A percentile compares a stretch with the other conserved stretches of the same genome.
Evolutionary conservation across 306 rosid genomes (phyloP).

Genomic region (Dalbergia cultrata): DNA sequence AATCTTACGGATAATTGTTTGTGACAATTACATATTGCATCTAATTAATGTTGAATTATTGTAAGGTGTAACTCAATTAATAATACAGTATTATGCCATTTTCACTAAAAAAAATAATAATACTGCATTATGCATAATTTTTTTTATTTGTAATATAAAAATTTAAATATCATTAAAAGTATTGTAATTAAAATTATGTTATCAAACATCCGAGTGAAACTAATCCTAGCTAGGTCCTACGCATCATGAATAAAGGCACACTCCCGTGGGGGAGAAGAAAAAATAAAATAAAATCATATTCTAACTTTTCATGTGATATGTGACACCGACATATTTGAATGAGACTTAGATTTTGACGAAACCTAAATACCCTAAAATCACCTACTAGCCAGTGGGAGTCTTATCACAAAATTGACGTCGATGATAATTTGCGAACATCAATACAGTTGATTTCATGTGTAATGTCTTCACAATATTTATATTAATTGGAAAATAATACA

Average conservation of each 20-base stretch:
- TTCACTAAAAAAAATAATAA: not conserved
- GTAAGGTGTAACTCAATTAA: not conserved
- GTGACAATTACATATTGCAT: no score
- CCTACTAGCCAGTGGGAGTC: not conserved
- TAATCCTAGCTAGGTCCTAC: not conserved
- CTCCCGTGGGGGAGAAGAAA: not conserved
- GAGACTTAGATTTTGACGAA: not conserved
- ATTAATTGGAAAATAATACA: not conserved
- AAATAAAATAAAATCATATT: not conserved
- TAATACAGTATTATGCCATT: no score
- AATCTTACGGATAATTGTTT: no score
- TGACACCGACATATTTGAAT: slow-evolving; percentile 8
- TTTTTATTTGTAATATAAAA: not conserved
- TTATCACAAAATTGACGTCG: slow-evolving; percentile 22
- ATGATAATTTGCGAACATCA: not conserved
- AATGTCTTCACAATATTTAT: slow-evolving; percentile 10
- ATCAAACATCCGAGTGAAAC: not conserved
- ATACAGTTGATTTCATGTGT: slow-evolving; percentile 16
- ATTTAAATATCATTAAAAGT: not conserved
- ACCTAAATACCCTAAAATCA: not conserved
- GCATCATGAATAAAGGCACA: not conserved
- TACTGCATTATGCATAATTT: not conserved
- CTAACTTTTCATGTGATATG: not conserved
- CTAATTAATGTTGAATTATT: not conserved
- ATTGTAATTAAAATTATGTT: not conserved